A percentile compares a stretch with the other conserved stretches of the same genome.
Conservation (phyloP, 2,329 filamentous ascomycete species). For the Trichoderma sp. region DNA sequence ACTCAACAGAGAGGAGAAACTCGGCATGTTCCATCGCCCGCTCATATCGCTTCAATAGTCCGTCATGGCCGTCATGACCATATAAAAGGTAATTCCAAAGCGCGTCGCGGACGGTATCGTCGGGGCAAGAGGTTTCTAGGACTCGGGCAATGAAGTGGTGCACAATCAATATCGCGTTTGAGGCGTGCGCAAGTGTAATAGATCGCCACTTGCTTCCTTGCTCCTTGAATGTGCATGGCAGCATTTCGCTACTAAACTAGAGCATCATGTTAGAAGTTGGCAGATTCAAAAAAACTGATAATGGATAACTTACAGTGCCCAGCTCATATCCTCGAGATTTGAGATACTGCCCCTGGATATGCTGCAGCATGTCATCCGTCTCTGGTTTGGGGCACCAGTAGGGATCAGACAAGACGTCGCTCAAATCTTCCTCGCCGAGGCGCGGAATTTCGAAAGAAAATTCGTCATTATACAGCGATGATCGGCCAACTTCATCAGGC, state of each 20-base stretch:
- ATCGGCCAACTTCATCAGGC: background rate
- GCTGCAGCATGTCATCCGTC: conserved; percentile 43
- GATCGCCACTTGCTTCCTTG: conserved; percentile 59
- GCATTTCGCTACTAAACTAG: conserved; percentile 47
- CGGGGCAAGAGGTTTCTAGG: conserved; percentile 49
- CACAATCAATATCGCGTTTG: conserved; percentile 54
- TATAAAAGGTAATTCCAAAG: conserved; percentile 49
- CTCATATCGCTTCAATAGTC: conserved; percentile 51
- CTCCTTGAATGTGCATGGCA: conserved; percentile 53
- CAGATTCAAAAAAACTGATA: background rate
- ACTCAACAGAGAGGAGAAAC: conserved; percentile 51
- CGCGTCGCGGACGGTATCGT: conserved; percentile 47
- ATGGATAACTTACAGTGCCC: conserved; percentile 48
- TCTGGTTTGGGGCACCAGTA: conserved; percentile 31
- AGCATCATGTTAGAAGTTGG: background rate
- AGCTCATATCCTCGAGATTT: conserved; percentile 55
- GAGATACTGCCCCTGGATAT: conserved; percentile 45
- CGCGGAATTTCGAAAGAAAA: conserved; percentile 9
- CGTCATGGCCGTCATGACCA: conserved; percentile 37
- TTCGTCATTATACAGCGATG: background rate
- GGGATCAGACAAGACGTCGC: conserved; percentile 28
- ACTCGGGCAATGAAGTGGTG: conserved; percentile 56
- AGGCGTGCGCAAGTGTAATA: conserved; percentile 54
- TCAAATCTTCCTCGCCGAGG: conserved; percentile 3
- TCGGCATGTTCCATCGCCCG: conserved; percentile 52